Percentiles rank a stretch among this genome's conserved stretches.
Conservation (phyloP, 495 filamentous ascomycete genomes). For the Sphaerosporella brunnea region DNA sequence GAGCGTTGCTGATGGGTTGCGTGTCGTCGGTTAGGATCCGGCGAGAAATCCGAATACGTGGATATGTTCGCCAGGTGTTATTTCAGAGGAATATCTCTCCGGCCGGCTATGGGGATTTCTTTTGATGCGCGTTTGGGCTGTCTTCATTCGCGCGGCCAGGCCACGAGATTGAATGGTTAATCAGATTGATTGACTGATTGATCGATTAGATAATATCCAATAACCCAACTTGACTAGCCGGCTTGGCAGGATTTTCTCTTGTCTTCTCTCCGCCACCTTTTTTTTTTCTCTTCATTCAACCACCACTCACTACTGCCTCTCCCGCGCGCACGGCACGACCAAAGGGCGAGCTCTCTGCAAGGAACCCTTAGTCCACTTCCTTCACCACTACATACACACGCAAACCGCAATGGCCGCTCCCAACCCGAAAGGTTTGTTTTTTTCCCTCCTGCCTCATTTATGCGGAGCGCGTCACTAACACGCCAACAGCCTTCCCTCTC, state of each 20-base stretch:
- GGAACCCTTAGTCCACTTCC: slow-evolving; percentile 21
- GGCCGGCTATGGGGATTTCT: no score
- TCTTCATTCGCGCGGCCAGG: no score
- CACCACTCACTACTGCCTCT: not conserved
- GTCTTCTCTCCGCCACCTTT: not conserved
- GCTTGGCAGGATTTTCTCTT: not conserved
- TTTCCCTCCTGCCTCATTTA: not conserved
- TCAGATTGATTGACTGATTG: no score
- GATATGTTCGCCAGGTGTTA: no score
- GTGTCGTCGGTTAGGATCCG: no score
- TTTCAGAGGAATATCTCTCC: no score
- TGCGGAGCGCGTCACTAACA: not conserved
- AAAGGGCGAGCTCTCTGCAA: slow-evolving; percentile 27
- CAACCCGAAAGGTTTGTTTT: slow-evolving; percentile 22
- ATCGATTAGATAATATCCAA: no score
- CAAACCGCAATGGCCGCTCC: slow-evolving; percentile 14
- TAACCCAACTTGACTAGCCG: no score
- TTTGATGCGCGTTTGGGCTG: no score
- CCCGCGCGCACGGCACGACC: not conserved
- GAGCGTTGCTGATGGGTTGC: no score
- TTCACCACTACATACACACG: not conserved
- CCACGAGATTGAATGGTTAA: no score
- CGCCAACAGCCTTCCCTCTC: slow-evolving; percentile 59
- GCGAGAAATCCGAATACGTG: no score
- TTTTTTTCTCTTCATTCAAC: not conserved